A percentile compares a stretch with the other conserved stretches of the same genome.
Evolutionary conservation across 225 moss, liverwort and hornwort species (phyloP).

Genomic region (Physcomitrium patens): DNA sequence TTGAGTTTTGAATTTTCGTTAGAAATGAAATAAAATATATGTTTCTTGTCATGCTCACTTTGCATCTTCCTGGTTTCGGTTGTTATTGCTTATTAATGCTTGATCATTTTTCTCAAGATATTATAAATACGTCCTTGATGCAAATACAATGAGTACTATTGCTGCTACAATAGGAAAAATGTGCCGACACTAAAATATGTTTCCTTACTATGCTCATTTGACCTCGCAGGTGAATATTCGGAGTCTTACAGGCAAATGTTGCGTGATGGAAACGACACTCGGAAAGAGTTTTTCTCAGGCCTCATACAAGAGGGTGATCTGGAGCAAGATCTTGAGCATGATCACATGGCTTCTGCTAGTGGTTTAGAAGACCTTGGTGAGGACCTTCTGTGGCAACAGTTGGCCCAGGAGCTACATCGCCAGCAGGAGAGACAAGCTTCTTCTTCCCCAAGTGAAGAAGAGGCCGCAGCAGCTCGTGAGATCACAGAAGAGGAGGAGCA

Average conservation of each 20-base stretch:
- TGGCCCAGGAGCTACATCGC: conserved; percentile 85
- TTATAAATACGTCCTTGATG: not conserved
- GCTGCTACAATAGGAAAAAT: not conserved
- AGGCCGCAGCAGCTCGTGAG: conserved; percentile 87
- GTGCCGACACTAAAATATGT: not conserved
- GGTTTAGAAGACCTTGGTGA: conserved; percentile 80
- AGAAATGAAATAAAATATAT: no score
- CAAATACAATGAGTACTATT: not conserved
- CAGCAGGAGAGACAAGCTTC: conserved; percentile 72
- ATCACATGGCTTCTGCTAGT: conserved; percentile 33
- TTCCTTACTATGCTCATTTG: not conserved
- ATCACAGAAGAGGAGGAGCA: conserved; percentile 89
- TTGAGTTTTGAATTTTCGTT: not conserved
- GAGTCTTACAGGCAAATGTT: conserved; percentile 44
- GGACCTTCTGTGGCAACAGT: conserved; percentile 88
- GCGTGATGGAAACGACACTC: conserved; percentile 31
- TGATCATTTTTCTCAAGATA: not conserved
- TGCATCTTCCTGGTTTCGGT: not conserved
- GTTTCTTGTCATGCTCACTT: no score
- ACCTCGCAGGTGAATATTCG: conserved; percentile 51
- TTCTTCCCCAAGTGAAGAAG: conserved; percentile 72
- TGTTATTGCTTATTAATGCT: not conserved
- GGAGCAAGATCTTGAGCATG: conserved; percentile 41
- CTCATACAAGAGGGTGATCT: conserved; percentile 26
- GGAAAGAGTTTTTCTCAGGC: conserved; percentile 21